These are phyloP conservation scores for Grigorovia jiainica DNA, from an alignment of 805 yeast genomes.

Conservation along the genomic window DNA sequence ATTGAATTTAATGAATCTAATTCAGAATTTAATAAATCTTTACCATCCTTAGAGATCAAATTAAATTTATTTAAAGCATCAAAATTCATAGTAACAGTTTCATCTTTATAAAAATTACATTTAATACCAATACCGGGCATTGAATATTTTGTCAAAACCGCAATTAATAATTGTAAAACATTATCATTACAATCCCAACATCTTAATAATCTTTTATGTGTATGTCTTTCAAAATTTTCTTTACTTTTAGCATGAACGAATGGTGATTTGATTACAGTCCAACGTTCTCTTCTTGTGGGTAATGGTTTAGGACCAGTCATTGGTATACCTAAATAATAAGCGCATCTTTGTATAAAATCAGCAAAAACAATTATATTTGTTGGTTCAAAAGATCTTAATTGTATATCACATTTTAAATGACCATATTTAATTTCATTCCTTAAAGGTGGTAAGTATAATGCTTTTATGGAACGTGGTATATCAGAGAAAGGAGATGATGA, in stretches of 20 bases:
- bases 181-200: constrained; percentile 84
- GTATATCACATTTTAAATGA: constrained; percentile 67
- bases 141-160: constrained; percentile 67
- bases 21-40: not conserved
- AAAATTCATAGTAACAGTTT: constrained; percentile 19
- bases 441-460: constrained; percentile 74
- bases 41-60: not conserved
- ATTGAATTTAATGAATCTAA: not conserved
- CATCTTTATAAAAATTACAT: constrained; percentile 53
- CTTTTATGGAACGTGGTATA: constrained; percentile 75
- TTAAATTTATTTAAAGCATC: not conserved
- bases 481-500: not conserved
- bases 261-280: constrained; percentile 91
- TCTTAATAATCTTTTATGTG: constrained; percentile 62
- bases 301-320: constrained; percentile 61
- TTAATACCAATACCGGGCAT: constrained; percentile 77
- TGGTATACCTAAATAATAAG: constrained; percentile 84
- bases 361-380: constrained; percentile 64
- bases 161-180: constrained; percentile 70
- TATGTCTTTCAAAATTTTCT: constrained; percentile 86
- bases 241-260: constrained; percentile 91
- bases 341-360: constrained; percentile 84
- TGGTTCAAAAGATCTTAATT: constrained; percentile 61
- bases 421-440: constrained; percentile 59
- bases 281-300: constrained; percentile 67